Conservation (phyloP, 2,329 filamentous ascomycete genomes). For the Sclerotinia borealis region DNA sequence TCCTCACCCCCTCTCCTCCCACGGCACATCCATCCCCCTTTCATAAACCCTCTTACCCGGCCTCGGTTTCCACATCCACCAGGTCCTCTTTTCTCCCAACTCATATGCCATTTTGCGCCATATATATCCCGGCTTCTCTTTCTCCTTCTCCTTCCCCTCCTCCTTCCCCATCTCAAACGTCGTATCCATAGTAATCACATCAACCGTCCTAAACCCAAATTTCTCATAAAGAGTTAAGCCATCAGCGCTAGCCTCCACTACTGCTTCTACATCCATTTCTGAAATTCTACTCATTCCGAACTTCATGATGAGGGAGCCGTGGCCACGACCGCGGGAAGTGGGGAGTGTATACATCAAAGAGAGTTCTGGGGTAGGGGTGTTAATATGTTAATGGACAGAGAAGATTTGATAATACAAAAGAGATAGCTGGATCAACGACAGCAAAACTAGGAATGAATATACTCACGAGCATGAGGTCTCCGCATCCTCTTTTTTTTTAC, state of each 20-base stretch:
- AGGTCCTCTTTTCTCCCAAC: background rate
- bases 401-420: too few species aligned
- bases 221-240: background rate
- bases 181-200: background rate
- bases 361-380: background rate
- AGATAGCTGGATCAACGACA: too few species aligned
- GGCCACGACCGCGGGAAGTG: background rate
- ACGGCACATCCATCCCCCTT: background rate
- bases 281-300: background rate
- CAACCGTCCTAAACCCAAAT: background rate
- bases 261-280: background rate
- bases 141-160: background rate
- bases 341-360: background rate
- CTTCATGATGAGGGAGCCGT: background rate
- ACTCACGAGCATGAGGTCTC: background rate
- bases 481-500: background rate
- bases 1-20: background rate
- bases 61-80: slow-evolving; percentile 11
- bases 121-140: background rate
- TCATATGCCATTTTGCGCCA: background rate
- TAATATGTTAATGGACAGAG: too few species aligned
- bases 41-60: background rate
- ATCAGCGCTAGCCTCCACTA: background rate
- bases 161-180: background rate
- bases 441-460: background rate